Base-by-base conservation (phyloP, 2,329 filamentous ascomycete genomes). In the Neoarthrinium moseri region DNA sequence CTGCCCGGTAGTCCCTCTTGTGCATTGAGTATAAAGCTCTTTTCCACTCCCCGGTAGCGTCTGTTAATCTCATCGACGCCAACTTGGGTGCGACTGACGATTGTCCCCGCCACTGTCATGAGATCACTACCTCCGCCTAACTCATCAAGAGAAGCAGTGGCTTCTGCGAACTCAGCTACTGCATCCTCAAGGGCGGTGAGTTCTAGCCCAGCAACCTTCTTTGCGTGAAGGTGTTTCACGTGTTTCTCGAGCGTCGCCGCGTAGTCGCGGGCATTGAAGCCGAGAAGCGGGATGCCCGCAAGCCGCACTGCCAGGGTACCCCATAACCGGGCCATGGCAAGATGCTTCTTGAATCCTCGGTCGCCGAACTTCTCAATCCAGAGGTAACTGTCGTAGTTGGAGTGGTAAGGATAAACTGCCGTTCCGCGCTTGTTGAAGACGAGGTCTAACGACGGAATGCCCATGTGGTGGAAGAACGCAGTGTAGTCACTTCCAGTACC, bases 301-400 rank as follows among this genome's bases (percentile, higher is more conserved):
- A 57, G 45, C 32, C 43, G 41, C 17, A 52, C 48, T 5, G 46
- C 49, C 2, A 55, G 36, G 7, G 53, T 36, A 10, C 49, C 47
- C 51, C 51, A 77, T 8, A 83, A 58, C 53, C 76, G 75, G 1
- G 78, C 68, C 33, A 70, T 65, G 2, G 79, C 65, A 15, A 69
- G 54, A 51, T 82, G 80, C 51, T 81, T 80, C 23, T 77, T 71
- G 6, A 68, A 73, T 1, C 65, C 68, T 15, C 66, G 64, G 54
- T 90, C 86, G 6, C 84, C 85, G 54, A 78, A 87, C 6, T 70
- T 80, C 29, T 83, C 76, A 81, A 89, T 87, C 85, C 86, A 89
- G 57, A 81, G 69, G 60, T 84, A 87, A 38, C 78, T 84, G 58
- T 89, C 86, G 59, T 89, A 89, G 65, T 89, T 89, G 39, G 80